Evolutionary conservation across 345 rosid species (phyloP).

Genomic region (Camelina laxa): DNA sequence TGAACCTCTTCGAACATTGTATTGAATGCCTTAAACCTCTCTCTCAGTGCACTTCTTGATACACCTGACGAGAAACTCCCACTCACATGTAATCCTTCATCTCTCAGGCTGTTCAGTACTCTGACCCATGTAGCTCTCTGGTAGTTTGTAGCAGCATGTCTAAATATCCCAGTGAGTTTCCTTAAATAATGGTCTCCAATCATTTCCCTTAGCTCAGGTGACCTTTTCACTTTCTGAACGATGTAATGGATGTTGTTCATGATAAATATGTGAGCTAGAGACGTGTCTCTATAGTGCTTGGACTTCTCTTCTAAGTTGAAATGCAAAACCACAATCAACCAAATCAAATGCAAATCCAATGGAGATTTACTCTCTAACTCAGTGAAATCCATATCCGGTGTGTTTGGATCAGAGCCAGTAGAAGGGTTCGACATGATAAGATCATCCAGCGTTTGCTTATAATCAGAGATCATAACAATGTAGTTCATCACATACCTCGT

Average conservation of each 20-base stretch:
- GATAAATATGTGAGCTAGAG: conserved; percentile 75
- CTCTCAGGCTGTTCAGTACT: conserved; percentile 78
- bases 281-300: conserved; percentile 73
- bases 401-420: conserved; percentile 65
- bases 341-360: conserved; percentile 79
- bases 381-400: conserved; percentile 77
- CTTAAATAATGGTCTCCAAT: conserved; percentile 82
- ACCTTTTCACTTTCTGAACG: conserved; percentile 82
- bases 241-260: conserved; percentile 96
- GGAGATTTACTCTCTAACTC: conserved; percentile 78
- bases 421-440: conserved; percentile 84
- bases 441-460: conserved; percentile 73
- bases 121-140: conserved; percentile 91
- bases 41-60: conserved; percentile 76
- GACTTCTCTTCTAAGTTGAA: conserved; percentile 89
- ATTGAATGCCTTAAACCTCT: conserved; percentile 91
- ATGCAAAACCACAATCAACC: conserved; percentile 85
- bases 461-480: conserved; percentile 84
- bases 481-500: conserved; percentile 98
- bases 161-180: conserved; percentile 72
- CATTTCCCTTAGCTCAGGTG: conserved; percentile 85
- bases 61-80: conserved; percentile 92
- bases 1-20: conserved; percentile 93
- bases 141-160: conserved; percentile 79
- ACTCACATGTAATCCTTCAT: conserved; percentile 86